These are phyloP conservation scores for Oenanthe sinensis DNA, from an alignment of 129 eudicot genomes.

Conservation along the genomic window DNA sequence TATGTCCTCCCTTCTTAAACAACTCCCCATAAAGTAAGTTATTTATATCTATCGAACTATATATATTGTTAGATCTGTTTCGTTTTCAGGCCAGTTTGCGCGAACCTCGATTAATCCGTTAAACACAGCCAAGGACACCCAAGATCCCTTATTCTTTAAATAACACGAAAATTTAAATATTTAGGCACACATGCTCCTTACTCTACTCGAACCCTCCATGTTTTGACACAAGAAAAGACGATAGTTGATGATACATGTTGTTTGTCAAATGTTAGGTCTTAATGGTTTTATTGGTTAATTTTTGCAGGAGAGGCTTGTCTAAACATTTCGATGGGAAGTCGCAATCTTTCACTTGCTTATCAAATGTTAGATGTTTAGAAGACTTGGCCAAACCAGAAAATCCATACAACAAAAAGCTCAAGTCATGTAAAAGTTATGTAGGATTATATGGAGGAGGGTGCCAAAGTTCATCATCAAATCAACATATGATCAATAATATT, in stretches of 20 bases:
- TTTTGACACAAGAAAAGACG: no score
- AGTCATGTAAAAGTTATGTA: conserved; percentile 52
- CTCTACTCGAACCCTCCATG: no score
- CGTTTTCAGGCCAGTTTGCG: no score
- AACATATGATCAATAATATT: conserved; percentile 3
- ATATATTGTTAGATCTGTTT: background rate
- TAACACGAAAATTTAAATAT: background rate
- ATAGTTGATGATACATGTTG: no score
- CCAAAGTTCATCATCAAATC: conserved; percentile 9
- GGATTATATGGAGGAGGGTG: conserved; percentile 10
- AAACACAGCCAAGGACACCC: no score
- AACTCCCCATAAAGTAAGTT: conserved; percentile 69
- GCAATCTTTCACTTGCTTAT: conserved; percentile 54
- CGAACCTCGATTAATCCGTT: no score
- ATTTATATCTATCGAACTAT: background rate
- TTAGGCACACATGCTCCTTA: no score
- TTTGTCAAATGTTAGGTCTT: conserved; percentile 1
- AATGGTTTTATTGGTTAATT: background rate
- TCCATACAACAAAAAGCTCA: conserved; percentile 61
- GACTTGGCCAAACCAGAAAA: conserved; percentile 71
- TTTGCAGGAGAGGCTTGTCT: conserved; percentile 57
- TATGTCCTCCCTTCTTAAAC: conserved; percentile 62
- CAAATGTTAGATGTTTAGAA: conserved; percentile 45
- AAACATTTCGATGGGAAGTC: conserved; percentile 67
- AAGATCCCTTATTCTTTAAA: no score